Evolutionary conservation across 2,329 filamentous ascomycete genomes (phyloP).

Genomic region (Cercospora zeina): DNA sequence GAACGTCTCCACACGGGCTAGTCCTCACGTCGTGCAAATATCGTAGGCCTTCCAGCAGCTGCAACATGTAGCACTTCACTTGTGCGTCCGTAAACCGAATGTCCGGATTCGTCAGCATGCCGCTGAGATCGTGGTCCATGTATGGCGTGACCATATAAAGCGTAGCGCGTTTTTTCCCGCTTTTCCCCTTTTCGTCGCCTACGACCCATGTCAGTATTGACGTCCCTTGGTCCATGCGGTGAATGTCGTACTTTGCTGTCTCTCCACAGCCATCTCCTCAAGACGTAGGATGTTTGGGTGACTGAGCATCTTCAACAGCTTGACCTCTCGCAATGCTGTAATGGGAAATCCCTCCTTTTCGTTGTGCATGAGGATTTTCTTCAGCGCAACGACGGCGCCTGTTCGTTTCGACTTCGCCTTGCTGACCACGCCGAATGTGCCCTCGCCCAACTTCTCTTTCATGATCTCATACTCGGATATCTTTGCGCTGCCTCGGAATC

Average conservation of each 20-base stretch:
- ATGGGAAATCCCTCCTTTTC: slow-evolving; percentile 99
- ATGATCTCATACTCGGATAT: slow-evolving; percentile 78
- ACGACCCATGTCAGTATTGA: slow-evolving; percentile 17
- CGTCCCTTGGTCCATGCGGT: slow-evolving; percentile 2
- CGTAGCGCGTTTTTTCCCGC: slow-evolving; percentile 64
- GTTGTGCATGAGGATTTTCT: slow-evolving; percentile 99
- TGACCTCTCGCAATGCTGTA: slow-evolving; percentile 94
- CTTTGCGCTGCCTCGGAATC: slow-evolving; percentile 81
- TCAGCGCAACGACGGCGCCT: slow-evolving; percentile 77
- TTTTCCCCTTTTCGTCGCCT: slow-evolving; percentile 39
- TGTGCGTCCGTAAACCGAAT: slow-evolving; percentile 85
- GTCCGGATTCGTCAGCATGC: slow-evolving; percentile 89
- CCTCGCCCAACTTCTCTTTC: slow-evolving; percentile 79
- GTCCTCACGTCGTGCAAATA: slow-evolving; percentile 75
- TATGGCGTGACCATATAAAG: slow-evolving; percentile 99
- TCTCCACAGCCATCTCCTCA: slow-evolving; percentile 95
- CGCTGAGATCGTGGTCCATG: slow-evolving; percentile 98
- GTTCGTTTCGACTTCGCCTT: slow-evolving; percentile 77
- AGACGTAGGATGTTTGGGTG: slow-evolving; percentile 84
- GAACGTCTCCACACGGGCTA: not conserved
- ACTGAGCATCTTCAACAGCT: slow-evolving; percentile 90
- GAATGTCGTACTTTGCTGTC: slow-evolving; percentile 64
- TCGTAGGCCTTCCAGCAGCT: slow-evolving; percentile 82
- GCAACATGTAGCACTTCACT: slow-evolving; percentile 97
- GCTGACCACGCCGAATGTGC: slow-evolving; percentile 95